Conservation (phyloP, 495 filamentous ascomycete species). For the Evernia prunastri region DNA sequence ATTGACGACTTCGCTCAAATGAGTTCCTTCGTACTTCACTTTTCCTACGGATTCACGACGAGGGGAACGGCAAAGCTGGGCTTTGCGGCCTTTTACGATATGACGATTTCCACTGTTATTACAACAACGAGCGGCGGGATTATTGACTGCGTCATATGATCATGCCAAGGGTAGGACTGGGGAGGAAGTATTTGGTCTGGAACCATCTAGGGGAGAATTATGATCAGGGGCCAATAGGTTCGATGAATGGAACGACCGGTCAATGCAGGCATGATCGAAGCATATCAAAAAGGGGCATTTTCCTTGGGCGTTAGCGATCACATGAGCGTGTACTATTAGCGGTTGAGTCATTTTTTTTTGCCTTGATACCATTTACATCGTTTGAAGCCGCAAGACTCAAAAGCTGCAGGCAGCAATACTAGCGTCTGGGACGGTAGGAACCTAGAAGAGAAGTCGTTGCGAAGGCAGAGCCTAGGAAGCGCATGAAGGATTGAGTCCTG, state of each 20-base stretch:
- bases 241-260: slow-evolving; percentile 10
- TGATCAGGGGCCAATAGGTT: slow-evolving; percentile 6
- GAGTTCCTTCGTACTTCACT: slow-evolving; percentile 5
- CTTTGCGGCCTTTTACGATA: slow-evolving; percentile 1
- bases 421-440: neutral
- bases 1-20: neutral
- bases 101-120: slow-evolving; percentile 3
- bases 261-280: slow-evolving; percentile 15
- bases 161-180: slow-evolving; percentile 11
- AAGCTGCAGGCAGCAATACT: slow-evolving; percentile 23
- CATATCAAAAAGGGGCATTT: neutral
- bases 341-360: slow-evolving; percentile 21
- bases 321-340: slow-evolving; percentile 7
- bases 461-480: neutral
- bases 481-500: neutral
- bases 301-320: slow-evolving; percentile 7
- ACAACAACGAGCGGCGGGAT: slow-evolving; percentile 1
- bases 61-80: slow-evolving; percentile 11
- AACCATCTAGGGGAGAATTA: neutral
- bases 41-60: slow-evolving; percentile 11
- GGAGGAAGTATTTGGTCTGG: slow-evolving; percentile 13
- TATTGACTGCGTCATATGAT: slow-evolving; percentile 15
- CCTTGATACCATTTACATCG: slow-evolving; percentile 16
- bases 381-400: slow-evolving; percentile 18
- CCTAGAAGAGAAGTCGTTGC: neutral